Percentiles rank a stretch among this genome's conserved stretches.
Conservation (phyloP, 345 rosid species). For the Syzygium oleosum region DNA sequence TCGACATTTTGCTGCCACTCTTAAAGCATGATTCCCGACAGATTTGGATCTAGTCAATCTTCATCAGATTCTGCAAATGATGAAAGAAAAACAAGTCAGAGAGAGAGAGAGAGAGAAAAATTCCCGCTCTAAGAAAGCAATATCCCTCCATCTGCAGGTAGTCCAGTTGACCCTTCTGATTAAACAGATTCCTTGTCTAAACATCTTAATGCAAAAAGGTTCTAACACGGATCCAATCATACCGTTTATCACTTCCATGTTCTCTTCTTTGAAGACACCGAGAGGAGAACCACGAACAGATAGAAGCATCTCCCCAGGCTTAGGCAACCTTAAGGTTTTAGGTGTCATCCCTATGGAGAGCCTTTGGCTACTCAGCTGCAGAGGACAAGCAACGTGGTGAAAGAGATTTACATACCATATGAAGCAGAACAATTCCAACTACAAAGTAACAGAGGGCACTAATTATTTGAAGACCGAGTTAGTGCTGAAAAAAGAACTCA, state of each 20-base stretch:
- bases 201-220: not conserved
- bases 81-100: not conserved
- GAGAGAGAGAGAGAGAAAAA: not conserved
- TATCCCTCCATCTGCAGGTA: not conserved
- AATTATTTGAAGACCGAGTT: not conserved
- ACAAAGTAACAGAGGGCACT: not conserved
- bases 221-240: slow-evolving; percentile 1
- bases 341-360: slow-evolving; percentile 95
- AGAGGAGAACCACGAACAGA: slow-evolving; percentile 93
- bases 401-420: not conserved
- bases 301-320: slow-evolving; percentile 85
- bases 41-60: slow-evolving; percentile 6
- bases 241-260: slow-evolving; percentile 89
- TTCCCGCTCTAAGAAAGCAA: not conserved
- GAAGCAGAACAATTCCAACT: not conserved
- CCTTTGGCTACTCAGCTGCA: slow-evolving; percentile 63
- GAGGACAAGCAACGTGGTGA: not conserved
- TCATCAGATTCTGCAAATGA: slow-evolving; percentile 47
- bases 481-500: not conserved
- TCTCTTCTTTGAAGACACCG: slow-evolving; percentile 77
- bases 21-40: not conserved
- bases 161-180: not conserved
- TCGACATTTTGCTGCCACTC: not conserved
- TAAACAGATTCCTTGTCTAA: not conserved
- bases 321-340: slow-evolving; percentile 66